Conservation (phyloP, 2,329 filamentous ascomycete genomes). For the Penicillium sp. region DNA sequence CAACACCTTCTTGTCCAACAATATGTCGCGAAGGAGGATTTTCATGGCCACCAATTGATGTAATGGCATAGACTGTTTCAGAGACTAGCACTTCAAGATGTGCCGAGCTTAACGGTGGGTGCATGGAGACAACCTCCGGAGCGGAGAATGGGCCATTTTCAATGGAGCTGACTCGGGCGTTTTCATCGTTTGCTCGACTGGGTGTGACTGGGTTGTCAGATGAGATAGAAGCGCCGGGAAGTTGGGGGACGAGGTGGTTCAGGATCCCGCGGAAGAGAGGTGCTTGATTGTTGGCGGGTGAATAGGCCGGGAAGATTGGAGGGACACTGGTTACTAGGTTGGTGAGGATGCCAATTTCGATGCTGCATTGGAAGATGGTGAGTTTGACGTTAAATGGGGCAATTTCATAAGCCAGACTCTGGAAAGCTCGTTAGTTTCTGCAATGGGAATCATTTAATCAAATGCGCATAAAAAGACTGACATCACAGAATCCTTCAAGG, state of each 20-base stretch:
- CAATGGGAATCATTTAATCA: no score
- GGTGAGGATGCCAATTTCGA: constrained; percentile 84
- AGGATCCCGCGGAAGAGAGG: constrained; percentile 83
- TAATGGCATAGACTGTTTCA: constrained; percentile 88
- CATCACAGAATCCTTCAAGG: constrained; percentile 92
- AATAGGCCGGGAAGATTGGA: constrained; percentile 66
- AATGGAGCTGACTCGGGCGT: constrained; percentile 24
- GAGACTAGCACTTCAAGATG: constrained; percentile 73
- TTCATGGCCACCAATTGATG: constrained; percentile 90
- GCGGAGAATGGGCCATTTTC: constrained; percentile 40
- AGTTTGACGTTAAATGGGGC: constrained; percentile 96
- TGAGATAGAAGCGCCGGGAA: constrained; percentile 54
- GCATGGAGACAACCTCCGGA: constrained; percentile 62
- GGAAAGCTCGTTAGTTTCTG: constrained; percentile 12
- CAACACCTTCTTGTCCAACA: constrained; percentile 83
- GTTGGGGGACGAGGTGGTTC: constrained; percentile 71
- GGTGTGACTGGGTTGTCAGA: constrained; percentile 1
- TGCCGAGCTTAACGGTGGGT: constrained; percentile 68
- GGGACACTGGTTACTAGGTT: constrained; percentile 85
- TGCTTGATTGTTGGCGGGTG: constrained; percentile 68
- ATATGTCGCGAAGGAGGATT: constrained; percentile 94
- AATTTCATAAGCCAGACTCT: constrained; percentile 88
- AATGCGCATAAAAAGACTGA: constrained; percentile 26
- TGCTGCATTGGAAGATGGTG: constrained; percentile 92
- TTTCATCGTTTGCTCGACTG: constrained; percentile 19